phyloP scores from a whole-genome alignment of 306 rosid genomes.

The Datisca glomerata region DNA sequence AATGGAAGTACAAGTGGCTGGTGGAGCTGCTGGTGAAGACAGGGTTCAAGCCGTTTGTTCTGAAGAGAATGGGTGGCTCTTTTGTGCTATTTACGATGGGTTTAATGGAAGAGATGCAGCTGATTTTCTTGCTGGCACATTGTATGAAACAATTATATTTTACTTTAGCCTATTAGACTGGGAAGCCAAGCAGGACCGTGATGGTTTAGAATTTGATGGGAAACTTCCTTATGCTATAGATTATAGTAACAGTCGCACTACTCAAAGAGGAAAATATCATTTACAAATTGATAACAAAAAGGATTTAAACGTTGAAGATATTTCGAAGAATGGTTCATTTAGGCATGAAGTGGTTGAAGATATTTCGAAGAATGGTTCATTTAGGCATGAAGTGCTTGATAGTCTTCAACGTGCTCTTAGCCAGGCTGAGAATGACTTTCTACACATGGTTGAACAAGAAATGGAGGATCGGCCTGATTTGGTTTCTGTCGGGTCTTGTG shows the following conservation, averaged over 20 bases:
- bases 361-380: constrained; percentile 20
- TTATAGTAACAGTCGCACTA: constrained; percentile 14
- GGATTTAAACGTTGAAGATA: constrained; percentile 14
- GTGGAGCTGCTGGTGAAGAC: constrained; percentile 99
- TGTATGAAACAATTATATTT: constrained; percentile 71
- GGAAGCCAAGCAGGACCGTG: constrained; percentile 36
- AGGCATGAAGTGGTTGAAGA: constrained; percentile 13
- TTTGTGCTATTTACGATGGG: constrained; percentile 93
- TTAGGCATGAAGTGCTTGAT: constrained; percentile 53
- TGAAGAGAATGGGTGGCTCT: constrained; percentile 97
- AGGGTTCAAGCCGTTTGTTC: constrained; percentile 99
- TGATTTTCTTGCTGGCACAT: constrained; percentile 90
- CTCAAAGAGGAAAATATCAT: constrained; percentile 16
- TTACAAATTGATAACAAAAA: constrained; percentile 7
- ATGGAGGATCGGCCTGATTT: constrained; percentile 94
- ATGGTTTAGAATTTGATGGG: constrained; percentile 19
- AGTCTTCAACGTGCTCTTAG: constrained; percentile 56
- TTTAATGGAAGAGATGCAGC: constrained; percentile 99
- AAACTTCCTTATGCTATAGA: constrained; percentile 22
- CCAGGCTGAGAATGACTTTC: constrained; percentile 84
- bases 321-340: constrained; percentile 19
- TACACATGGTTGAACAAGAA: constrained; percentile 96
- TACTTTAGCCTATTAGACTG: constrained; percentile 45
- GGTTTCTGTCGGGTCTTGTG: constrained; percentile 94
- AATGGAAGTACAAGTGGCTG: constrained; percentile 85